These are phyloP conservation scores for Saccharomyces uvarum DNA, from an alignment of 1,139 yeast species.

Conservation along the genomic window DNA sequence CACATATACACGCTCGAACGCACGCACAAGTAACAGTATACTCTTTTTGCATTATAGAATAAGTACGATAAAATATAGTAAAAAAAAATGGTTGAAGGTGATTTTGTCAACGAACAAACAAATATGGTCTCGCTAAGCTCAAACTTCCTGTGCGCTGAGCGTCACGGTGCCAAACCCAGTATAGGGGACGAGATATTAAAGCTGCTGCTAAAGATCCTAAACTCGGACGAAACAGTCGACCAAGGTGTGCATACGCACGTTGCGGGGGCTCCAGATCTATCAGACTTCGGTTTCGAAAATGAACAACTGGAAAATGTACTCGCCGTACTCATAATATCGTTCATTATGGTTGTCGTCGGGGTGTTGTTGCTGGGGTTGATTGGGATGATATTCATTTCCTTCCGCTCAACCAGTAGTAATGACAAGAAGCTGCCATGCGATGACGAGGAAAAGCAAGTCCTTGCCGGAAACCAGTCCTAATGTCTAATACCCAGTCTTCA, in stretches of 20 bases:
- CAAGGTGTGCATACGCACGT: neutral
- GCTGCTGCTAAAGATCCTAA: neutral
- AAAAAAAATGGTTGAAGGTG: neutral
- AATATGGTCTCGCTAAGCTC: neutral
- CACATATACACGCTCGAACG: neutral
- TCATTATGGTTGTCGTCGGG: conserved; percentile 13
- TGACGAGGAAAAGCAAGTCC: conserved; percentile 12
- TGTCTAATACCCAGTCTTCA: neutral
- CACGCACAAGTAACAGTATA: neutral
- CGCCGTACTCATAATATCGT: conserved; percentile 12
- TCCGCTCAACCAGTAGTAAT: conserved; percentile 7
- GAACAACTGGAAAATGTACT: conserved; percentile 12
- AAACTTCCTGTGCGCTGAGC: neutral
- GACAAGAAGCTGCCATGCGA: conserved; percentile 5
- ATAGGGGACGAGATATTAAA: neutral
- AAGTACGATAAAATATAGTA: neutral
- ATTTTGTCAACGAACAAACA: neutral
- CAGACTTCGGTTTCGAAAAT: neutral
- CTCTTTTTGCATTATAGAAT: neutral
- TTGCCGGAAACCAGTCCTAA: neutral
- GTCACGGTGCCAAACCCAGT: neutral
- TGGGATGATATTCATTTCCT: conserved; percentile 8
- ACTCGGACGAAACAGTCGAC: neutral
- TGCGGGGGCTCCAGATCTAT: neutral
- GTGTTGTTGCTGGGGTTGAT: conserved; percentile 12